These are phyloP conservation scores for Sclerotiophoma versabilis DNA, from an alignment of 2,329 filamentous ascomycete species.

Conservation along the genomic window DNA sequence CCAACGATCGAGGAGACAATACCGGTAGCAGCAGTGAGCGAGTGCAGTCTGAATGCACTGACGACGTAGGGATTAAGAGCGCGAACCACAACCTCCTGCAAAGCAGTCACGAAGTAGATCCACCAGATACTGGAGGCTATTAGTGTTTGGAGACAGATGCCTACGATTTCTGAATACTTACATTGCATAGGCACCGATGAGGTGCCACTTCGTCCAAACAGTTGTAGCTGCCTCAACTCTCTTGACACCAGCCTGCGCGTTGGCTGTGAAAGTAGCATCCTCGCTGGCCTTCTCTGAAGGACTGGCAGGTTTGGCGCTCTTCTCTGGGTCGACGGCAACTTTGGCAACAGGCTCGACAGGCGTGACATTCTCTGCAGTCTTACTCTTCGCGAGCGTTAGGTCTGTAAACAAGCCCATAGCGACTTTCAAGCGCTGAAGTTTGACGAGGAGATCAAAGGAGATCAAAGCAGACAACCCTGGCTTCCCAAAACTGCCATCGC, in stretches of 20 bases:
- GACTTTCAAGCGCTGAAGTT: neutral
- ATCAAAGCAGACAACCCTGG: neutral
- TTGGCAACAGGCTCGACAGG: conserved; percentile 3
- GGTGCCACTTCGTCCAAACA: conserved; percentile 47
- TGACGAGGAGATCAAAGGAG: conserved; percentile 4
- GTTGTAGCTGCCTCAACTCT: conserved; percentile 47
- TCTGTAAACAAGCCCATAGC: conserved; percentile 16
- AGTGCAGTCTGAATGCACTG: conserved; percentile 38
- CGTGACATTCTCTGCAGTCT: conserved; percentile 15
- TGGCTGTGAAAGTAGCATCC: conserved; percentile 20
- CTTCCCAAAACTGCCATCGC: neutral
- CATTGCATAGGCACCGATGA: conserved; percentile 46
- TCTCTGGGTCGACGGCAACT: neutral
- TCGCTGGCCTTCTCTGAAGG: conserved; percentile 16
- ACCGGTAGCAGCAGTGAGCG: conserved; percentile 41
- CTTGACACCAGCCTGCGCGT: conserved; percentile 47
- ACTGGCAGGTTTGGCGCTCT: conserved; percentile 1
- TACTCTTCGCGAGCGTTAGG: conserved; percentile 17
- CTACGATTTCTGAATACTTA: conserved; percentile 20
- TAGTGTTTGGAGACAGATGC: neutral
- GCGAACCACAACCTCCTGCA: conserved; percentile 52
- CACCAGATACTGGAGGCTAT: conserved; percentile 51
- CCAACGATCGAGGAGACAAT: conserved; percentile 45
- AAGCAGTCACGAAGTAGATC: conserved; percentile 57
- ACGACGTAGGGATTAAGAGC: conserved; percentile 50